Conservation (phyloP, 306 rosid species). For the Fragaria iinumae region DNA sequence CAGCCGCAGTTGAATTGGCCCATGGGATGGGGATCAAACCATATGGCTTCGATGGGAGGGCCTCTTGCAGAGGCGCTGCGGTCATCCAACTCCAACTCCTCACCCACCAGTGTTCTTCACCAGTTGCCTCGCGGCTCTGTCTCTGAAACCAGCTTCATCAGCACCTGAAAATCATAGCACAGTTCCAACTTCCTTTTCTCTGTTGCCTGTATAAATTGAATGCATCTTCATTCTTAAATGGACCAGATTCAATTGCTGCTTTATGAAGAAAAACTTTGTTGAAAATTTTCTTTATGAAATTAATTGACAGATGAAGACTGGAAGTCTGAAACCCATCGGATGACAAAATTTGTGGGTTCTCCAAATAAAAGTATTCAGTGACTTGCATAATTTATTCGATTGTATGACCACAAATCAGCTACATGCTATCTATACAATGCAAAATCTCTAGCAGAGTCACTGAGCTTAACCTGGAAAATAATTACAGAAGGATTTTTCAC, state of each 20-base stretch:
- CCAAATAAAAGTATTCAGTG: background rate
- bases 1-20: slow-evolving; percentile 68
- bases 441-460: background rate
- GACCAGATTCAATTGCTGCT: background rate
- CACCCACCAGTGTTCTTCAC: slow-evolving; percentile 85
- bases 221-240: background rate
- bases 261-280: background rate
- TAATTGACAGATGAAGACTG: background rate
- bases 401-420: background rate
- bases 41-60: slow-evolving; percentile 88
- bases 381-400: background rate
- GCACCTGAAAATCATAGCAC: slow-evolving; percentile 36
- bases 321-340: background rate
- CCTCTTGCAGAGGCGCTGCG: slow-evolving; percentile 94
- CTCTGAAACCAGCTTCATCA: slow-evolving; percentile 54
- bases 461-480: background rate
- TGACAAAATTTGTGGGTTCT: background rate
- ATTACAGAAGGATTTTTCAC: slow-evolving; percentile 9
- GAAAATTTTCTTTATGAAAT: background rate
- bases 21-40: slow-evolving; percentile 62
- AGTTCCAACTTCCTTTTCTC: background rate
- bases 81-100: slow-evolving; percentile 66
- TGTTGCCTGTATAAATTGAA: slow-evolving; percentile 14
- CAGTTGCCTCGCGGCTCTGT: slow-evolving; percentile 58
- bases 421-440: slow-evolving; percentile 12